phyloP scores from a whole-genome alignment of 202 grass and related monocot species.

The Saccharum hybrid region DNA sequence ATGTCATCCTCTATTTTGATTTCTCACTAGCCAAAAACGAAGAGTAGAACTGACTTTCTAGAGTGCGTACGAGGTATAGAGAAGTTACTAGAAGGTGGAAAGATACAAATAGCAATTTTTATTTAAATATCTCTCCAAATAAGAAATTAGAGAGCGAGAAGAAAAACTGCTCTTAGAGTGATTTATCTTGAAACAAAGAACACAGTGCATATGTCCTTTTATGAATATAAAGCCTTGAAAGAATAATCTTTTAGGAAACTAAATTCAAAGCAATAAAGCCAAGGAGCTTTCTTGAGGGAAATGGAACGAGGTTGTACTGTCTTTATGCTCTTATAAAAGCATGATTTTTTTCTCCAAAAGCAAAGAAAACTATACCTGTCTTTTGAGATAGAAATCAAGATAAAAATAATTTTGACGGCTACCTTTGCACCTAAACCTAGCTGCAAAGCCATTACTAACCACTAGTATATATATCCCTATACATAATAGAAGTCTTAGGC shows the following conservation, averaged over 20 bases:
- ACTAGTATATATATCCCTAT: slow-evolving; percentile 34
- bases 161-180: background rate
- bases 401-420: background rate
- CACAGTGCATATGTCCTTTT: background rate
- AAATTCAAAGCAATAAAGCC: background rate
- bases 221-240: background rate
- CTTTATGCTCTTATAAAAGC: background rate
- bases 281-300: background rate
- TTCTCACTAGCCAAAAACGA: too few species aligned
- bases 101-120: too few species aligned
- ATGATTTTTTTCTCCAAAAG: background rate
- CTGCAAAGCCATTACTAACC: slow-evolving; percentile 43
- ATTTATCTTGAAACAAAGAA: background rate
- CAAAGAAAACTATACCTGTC: background rate
- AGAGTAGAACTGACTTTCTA: too few species aligned
- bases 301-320: background rate
- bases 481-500: slow-evolving; percentile 2
- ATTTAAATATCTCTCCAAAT: too few species aligned
- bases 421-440: slow-evolving; percentile 33
- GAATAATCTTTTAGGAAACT: background rate
- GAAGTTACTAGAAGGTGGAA: too few species aligned
- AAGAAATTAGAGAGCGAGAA: too few species aligned
- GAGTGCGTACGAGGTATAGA: too few species aligned
- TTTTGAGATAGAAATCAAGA: background rate
- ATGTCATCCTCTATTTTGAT: too few species aligned